Percentiles rank a stretch among this genome's conserved stretches.
phyloP scores from a whole-genome alignment of 371 early-diverging fungal species.

The Coemansia sp. region DNA sequence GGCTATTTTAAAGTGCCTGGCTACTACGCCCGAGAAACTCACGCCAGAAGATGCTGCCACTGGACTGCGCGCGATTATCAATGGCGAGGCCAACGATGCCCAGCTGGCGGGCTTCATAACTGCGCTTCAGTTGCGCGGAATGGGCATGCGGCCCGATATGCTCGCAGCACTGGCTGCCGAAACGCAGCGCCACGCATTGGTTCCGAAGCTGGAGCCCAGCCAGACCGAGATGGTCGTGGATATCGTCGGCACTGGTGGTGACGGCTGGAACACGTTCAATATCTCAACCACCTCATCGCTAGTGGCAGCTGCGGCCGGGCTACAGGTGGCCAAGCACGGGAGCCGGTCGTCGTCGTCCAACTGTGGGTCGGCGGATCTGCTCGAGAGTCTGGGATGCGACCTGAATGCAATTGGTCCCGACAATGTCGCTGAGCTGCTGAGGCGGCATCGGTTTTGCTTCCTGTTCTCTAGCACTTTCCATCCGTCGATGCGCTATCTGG shows the following conservation, averaged over 20 bases:
- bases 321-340: constrained; percentile 94
- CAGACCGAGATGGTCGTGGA: constrained; percentile 65
- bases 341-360: constrained; percentile 92
- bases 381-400: constrained; percentile 81
- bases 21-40: constrained; percentile 64
- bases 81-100: constrained; percentile 68
- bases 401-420: constrained; percentile 67
- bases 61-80: constrained; percentile 76
- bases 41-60: constrained; percentile 63
- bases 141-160: constrained; percentile 74
- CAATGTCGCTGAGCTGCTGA: constrained; percentile 64
- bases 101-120: constrained; percentile 87
- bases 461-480: constrained; percentile 91
- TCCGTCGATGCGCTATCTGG: constrained; percentile 87
- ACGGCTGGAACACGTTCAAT: constrained; percentile 95
- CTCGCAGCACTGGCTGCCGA: constrained; percentile 76
- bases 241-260: constrained; percentile 98
- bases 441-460: constrained; percentile 82
- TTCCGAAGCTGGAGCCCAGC: constrained; percentile 54
- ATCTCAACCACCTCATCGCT: constrained; percentile 91
- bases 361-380: constrained; percentile 92
- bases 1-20: constrained; percentile 61
- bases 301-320: constrained; percentile 93
- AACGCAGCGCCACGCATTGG: constrained; percentile 63
- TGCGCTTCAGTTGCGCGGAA: constrained; percentile 66